Percentiles rank a stretch among this genome's conserved stretches.
Conservation (phyloP, 23 red algal species). For the Gracilaria domingensis region DNA sequence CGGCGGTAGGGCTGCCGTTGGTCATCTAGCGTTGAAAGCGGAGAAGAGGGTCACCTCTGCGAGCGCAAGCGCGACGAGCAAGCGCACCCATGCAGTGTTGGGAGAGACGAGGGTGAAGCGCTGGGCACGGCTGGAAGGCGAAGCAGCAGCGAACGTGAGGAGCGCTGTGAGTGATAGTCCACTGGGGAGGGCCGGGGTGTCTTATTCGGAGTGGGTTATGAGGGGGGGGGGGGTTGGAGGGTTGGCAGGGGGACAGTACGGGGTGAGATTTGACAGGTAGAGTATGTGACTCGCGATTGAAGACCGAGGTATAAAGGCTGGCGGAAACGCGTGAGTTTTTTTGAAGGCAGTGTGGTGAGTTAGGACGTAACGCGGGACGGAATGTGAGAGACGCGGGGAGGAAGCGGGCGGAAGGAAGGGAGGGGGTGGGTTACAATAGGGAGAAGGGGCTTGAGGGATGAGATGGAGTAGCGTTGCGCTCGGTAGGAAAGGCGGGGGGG, state of each 20-base stretch:
- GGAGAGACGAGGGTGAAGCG: not conserved
- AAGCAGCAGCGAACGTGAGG: constrained; percentile 23
- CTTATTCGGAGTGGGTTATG: not conserved
- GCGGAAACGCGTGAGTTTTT: constrained; percentile 33
- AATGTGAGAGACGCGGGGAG: too few relatives aligned
- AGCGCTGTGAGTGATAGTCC: not conserved
- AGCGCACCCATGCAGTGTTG: constrained; percentile 50
- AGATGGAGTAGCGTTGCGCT: not conserved
- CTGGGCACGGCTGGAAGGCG: constrained; percentile 16
- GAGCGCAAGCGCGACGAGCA: constrained; percentile 33
- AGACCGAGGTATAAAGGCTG: constrained; percentile 13
- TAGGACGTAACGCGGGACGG: constrained; percentile 2
- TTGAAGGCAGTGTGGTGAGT: constrained; percentile 15
- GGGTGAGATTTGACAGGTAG: not conserved
- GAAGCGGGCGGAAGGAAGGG: too few relatives aligned
- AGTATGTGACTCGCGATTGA: constrained; percentile 29
- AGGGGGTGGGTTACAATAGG: not conserved
- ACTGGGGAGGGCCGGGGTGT: not conserved
- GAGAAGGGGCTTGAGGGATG: not conserved
- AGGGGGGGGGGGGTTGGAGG: not conserved
- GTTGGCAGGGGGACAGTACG: constrained; percentile 16
- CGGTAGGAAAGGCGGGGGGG: not conserved
- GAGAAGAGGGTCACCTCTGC: constrained; percentile 54
- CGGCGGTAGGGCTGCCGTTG: constrained; percentile 24
- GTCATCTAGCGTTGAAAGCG: constrained; percentile 33